phyloP scores from a whole-genome alignment of 495 filamentous ascomycete genomes.

The Xylaria sp. region DNA sequence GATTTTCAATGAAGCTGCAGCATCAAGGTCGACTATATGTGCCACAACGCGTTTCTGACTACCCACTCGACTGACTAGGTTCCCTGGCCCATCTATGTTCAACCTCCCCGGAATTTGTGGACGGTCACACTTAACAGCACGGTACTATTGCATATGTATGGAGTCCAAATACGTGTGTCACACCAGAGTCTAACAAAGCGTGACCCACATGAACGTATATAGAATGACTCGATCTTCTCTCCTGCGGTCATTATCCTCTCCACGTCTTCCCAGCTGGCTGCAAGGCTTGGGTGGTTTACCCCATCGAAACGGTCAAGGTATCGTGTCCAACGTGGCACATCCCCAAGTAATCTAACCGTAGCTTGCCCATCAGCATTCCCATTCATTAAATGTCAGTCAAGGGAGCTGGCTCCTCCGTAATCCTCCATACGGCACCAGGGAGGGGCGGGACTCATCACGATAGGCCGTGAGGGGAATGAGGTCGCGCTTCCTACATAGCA shows the following conservation, averaged over 20 bases:
- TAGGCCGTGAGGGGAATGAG: slow-evolving; percentile 17
- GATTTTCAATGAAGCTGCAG: background rate
- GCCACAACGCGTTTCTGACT: background rate
- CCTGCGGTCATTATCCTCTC: background rate
- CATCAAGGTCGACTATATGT: slow-evolving; percentile 8
- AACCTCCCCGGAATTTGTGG: background rate
- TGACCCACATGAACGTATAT: background rate
- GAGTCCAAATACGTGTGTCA: background rate
- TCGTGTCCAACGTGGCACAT: background rate
- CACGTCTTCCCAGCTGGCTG: background rate
- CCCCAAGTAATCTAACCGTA: background rate
- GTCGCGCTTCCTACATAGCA: slow-evolving; percentile 1
- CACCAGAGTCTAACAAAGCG: background rate
- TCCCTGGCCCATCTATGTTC: background rate
- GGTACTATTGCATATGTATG: background rate
- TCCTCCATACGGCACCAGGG: background rate
- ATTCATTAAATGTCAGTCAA: background rate
- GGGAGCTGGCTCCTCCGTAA: slow-evolving; percentile 6
- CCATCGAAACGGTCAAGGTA: background rate
- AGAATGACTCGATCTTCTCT: background rate
- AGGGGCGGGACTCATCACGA: slow-evolving; percentile 14
- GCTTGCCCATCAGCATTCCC: background rate
- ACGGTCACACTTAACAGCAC: background rate
- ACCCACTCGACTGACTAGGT: background rate
- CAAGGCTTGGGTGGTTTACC: background rate